Evolutionary conservation across 2,329 filamentous ascomycete species (phyloP), one percentile per base, ranked within the genome.

Genomic region (Clonostachys solani): DNA sequence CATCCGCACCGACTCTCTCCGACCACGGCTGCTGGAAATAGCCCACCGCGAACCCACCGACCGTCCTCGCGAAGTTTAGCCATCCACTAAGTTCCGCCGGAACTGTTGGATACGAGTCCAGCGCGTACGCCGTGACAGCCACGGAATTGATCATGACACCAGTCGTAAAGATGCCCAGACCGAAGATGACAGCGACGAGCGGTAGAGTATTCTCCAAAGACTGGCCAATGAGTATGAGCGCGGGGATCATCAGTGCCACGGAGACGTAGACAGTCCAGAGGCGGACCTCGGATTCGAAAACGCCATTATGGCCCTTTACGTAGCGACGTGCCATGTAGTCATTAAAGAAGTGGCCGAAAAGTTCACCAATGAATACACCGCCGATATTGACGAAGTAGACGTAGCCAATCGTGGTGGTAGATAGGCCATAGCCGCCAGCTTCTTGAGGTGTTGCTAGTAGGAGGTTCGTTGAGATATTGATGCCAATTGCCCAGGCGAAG

Each of bases 331-430:
- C 73, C 9, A 80, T 56, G 4, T 63, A 29, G 23, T 29, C 23
- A 10, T 29, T 29, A 4, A 29, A 29, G 23, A 29, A 29, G 23
- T 29, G 23, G 9, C 23, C 23, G 23, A 29, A 29, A 29, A 29
- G 9, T 29, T 29, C 23, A 29, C 23, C 23, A 10, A 29, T 29
- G 23, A 29, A 29, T 10, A 29, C 23, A 29, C 23, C 23, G 23
- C 23, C 23, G 4, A 29, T 50, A 52, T 83, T 78, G 58, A 77
- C 75, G 57, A 83, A 81, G 61, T 83, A 82, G 56, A 83, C 79
- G 60, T 59, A 72, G 54, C 74, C 78, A 43, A 80, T 74, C 72
- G 55, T 80, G 78, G 12, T 68, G 65, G 54, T 81, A 80, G 5
- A 76, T 59, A 0, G 71, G 71, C 1, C 23, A 29, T 29, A 29